Evolutionary conservation across 2,329 filamentous ascomycete species (phyloP), one percentile per base, ranked within the genome.

Genomic region (Aspergillus sp.): DNA sequence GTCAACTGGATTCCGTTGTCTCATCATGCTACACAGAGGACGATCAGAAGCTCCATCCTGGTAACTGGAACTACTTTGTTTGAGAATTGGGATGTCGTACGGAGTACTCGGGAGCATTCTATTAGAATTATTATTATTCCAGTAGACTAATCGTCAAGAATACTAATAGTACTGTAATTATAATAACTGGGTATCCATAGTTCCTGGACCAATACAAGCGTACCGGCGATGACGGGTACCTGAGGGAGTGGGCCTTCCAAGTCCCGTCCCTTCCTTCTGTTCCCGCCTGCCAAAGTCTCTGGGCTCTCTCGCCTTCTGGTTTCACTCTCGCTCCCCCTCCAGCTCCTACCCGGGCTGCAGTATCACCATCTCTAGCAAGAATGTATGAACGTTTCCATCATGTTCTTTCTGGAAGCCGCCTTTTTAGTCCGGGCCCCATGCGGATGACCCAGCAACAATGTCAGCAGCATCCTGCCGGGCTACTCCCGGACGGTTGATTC

Each of bases 401-500:
- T 41, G 19, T n/a, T 12, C 6, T 17, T 21, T 43, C 37, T 11
- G 33, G 31, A 8, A 39, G 27, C 19, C n/a, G 31, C 21, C 39
- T 17, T 19, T 35, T 35, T 39, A 6, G 19, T 41, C 17, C 33
- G 40, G 8, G 31, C 7, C 35, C 11, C 23, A 7, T 8, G 17
- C 12, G 27, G 31, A 55, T 50, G 25, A 37, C 46, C 33, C 41
- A 27, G 43, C 43, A 52, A 46, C 33, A 48, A 48, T 56, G 48
- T 56, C 48, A 63, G 59, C 58, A 63, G 53, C 52, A 60, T 64
- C 57, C 62, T 60, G 50, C 45, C 58, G 55, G 54, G 58, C 64
- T 64, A 63, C 60, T 33, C 46, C 57, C 50, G 49, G 61, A 64
- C 64, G 62, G 65, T 66, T 67, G 65, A 66, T 66, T 66, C 65